These are phyloP conservation scores for Cutaneotrichosporon sp. DNA, from an alignment of 1,284 basidiomycete genomes.

Conservation along the genomic window DNA sequence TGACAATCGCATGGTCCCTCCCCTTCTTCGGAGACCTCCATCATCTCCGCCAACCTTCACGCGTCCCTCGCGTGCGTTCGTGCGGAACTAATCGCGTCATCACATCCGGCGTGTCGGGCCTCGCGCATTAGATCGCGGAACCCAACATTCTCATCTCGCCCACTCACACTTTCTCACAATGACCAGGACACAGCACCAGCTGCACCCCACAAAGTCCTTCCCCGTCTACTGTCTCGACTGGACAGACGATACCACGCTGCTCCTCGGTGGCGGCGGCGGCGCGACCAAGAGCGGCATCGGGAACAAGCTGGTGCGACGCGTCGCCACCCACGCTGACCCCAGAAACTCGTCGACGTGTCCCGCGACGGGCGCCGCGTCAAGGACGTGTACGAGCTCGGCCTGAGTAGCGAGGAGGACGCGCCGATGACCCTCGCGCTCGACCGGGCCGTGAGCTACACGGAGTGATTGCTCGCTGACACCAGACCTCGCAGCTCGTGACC, in stretches of 20 bases:
- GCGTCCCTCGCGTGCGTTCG: neutral
- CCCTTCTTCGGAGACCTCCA: too few relatives aligned
- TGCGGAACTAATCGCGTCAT: neutral
- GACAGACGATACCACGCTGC: slow-evolving; percentile 67
- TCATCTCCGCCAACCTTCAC: neutral
- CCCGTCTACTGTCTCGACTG: slow-evolving; percentile 89
- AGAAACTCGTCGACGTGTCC: slow-evolving; percentile 64
- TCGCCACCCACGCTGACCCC: slow-evolving; percentile 5
- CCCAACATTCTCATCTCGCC: neutral
- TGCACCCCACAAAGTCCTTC: slow-evolving; percentile 73
- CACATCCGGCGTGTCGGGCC: neutral
- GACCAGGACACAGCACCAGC: slow-evolving; percentile 77
- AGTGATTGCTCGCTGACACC: slow-evolving; percentile 11
- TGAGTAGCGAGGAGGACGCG: slow-evolving; percentile 79
- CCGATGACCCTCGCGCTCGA: slow-evolving; percentile 88
- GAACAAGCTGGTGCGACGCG: slow-evolving; percentile 75
- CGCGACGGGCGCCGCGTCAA: slow-evolving; percentile 62
- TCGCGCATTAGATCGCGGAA: neutral
- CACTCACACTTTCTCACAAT: slow-evolving; percentile 24
- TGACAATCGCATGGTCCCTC: too few relatives aligned
- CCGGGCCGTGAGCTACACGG: slow-evolving; percentile 57
- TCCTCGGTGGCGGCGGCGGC: slow-evolving; percentile 88
- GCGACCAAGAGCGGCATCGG: slow-evolving; percentile 77
- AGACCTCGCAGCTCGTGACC: slow-evolving; percentile 66
- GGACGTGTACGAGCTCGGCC: slow-evolving; percentile 67